These are phyloP conservation scores for Moesziomyces aphidis DNA, from an alignment of 1,284 basidiomycete genomes.

Conservation along the genomic window DNA sequence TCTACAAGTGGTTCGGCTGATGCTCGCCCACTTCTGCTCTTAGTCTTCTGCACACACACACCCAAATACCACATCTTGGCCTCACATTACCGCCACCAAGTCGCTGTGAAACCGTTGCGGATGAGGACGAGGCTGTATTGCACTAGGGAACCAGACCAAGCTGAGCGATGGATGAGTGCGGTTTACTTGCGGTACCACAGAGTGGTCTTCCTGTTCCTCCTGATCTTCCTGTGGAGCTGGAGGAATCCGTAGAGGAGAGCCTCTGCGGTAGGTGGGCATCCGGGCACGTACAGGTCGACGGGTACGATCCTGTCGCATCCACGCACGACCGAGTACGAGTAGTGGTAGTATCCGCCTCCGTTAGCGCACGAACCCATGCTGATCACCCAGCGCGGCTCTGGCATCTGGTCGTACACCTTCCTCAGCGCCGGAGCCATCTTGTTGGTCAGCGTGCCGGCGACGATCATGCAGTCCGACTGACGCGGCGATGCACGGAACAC, in stretches of 20 bases:
- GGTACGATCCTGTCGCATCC: constrained; percentile 99
- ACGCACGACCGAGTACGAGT: constrained; percentile 97
- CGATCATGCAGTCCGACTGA: constrained; percentile 99
- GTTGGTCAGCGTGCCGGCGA: constrained; percentile 98
- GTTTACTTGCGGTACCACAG: constrained; percentile 77
- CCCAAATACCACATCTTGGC: neutral
- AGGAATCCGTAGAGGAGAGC: constrained; percentile 78
- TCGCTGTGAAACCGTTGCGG: neutral
- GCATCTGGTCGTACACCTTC: constrained; percentile 67
- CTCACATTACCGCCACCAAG: too few species aligned
- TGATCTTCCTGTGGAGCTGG: constrained; percentile 97
- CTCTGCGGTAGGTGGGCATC: constrained; percentile 89
- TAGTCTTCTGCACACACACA: neutral
- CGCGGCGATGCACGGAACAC: constrained; percentile 98
- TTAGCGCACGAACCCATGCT: constrained; percentile 99
- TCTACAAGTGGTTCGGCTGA: constrained; percentile 63
- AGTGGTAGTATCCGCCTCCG: constrained; percentile 93
- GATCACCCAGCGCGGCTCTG: constrained; percentile 82
- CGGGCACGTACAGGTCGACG: constrained; percentile 86
- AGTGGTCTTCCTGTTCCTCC: constrained; percentile 86
- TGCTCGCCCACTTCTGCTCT: neutral
- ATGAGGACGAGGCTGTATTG: neutral
- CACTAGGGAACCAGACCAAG: neutral
- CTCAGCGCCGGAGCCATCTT: constrained; percentile 89
- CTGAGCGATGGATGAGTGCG: neutral